Conservation (phyloP, 176 grass and related monocot species). For the Bonia amplexicaulis region DNA sequence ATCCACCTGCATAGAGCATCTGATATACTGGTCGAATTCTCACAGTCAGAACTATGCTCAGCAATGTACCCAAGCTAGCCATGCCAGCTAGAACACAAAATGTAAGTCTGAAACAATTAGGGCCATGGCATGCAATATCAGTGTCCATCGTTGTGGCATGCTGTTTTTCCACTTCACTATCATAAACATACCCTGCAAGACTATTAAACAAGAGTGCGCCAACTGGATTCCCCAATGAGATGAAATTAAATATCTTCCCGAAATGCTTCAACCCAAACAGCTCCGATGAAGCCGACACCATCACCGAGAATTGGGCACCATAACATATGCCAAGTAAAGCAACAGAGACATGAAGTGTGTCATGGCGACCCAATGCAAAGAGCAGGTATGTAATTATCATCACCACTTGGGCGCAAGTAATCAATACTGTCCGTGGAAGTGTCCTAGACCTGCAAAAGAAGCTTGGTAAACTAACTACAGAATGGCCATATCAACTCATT, state of each 20-base stretch:
- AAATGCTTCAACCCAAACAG: conserved; percentile 91
- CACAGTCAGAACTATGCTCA: conserved; percentile 67
- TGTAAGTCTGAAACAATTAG: conserved; percentile 69
- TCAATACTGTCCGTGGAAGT: conserved; percentile 61
- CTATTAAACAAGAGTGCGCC: conserved; percentile 73
- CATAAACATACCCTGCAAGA: conserved; percentile 76
- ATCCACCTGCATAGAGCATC: conserved; percentile 86
- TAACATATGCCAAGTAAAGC: conserved; percentile 68
- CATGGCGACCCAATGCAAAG: conserved; percentile 42
- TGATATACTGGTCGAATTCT: conserved; percentile 81
- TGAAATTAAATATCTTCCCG: conserved; percentile 81
- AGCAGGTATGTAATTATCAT: conserved; percentile 81
- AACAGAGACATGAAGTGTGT: conserved; percentile 50
- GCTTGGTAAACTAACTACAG: not conserved
- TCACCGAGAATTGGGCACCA: conserved; percentile 67
- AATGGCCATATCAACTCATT: not conserved
- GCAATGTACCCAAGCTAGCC: conserved; percentile 60
- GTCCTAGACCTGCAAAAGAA: conserved; percentile 68
- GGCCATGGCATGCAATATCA: conserved; percentile 69
- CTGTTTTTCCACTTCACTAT: conserved; percentile 61
- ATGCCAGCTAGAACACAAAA: conserved; percentile 63
- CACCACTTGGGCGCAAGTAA: conserved; percentile 65
- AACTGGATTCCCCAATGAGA: conserved; percentile 62
- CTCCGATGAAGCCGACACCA: conserved; percentile 79
- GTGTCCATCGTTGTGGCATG: not conserved